Conservation (phyloP, 768 basidiomycete species). For the Tylopilus rubrobrunneus region DNA sequence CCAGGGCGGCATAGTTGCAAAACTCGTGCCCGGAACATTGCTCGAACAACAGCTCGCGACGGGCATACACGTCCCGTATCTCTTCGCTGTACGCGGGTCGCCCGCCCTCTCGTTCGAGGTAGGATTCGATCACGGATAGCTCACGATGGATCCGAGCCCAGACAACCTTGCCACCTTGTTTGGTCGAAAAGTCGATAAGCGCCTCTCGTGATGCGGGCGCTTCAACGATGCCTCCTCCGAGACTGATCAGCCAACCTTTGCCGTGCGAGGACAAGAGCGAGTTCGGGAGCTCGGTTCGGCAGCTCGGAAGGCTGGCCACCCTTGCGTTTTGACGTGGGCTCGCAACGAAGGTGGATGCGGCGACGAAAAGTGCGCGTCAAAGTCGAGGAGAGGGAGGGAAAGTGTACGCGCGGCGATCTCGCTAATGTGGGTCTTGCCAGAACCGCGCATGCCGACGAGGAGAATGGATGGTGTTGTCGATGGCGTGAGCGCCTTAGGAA, state of each 20-base stretch:
- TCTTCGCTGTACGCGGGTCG: constrained; percentile 90
- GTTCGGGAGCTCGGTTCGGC: constrained; percentile 63
- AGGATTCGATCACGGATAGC: constrained; percentile 74
- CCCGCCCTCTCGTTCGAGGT: constrained; percentile 68
- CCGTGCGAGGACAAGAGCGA: constrained; percentile 60
- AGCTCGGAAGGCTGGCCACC: constrained; percentile 87
- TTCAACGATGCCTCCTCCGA: constrained; percentile 95
- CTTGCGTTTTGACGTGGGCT: constrained; percentile 74
- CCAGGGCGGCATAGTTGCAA: constrained; percentile 59
- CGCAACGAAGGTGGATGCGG: constrained; percentile 60
- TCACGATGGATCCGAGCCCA: constrained; percentile 79
- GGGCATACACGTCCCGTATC: constrained; percentile 75
- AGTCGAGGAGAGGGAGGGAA: constrained; percentile 76
- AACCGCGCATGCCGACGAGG: constrained; percentile 94
- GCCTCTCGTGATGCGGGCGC: constrained; percentile 68
- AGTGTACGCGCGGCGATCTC: constrained; percentile 69
- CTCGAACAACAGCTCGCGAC: constrained; percentile 83
- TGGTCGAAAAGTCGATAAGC: constrained; percentile 31
- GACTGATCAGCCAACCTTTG: constrained; percentile 28
- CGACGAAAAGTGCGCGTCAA: constrained; percentile 71
- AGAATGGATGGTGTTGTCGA: constrained; percentile 57
- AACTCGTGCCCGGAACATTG: constrained; percentile 84
- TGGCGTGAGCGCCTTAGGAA: constrained; percentile 12
- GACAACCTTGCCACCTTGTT: constrained; percentile 65
- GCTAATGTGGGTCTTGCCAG: constrained; percentile 34